Evolutionary conservation across 1,284 basidiomycete genomes (phyloP).

Genomic region (Ustilago lituana): DNA sequence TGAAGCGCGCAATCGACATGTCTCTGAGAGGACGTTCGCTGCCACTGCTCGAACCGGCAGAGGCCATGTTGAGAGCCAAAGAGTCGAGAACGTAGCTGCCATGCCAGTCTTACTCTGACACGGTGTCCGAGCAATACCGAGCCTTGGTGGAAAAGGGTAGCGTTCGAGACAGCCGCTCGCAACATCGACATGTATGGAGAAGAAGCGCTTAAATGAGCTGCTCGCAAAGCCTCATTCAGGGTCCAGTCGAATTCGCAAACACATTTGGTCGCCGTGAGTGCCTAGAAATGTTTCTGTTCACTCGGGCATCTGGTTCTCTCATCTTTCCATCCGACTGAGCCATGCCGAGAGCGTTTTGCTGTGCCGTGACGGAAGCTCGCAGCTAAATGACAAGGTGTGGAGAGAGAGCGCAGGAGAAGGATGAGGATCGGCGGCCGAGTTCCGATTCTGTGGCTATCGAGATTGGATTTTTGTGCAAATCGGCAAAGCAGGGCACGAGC

Average conservation of each 20-base stretch:
- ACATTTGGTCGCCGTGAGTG: too few relatives aligned
- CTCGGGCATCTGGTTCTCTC: too few relatives aligned
- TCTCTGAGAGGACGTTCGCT: constrained; percentile 1
- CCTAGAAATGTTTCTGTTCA: too few relatives aligned
- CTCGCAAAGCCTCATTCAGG: too few relatives aligned
- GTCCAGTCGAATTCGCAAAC: too few relatives aligned
- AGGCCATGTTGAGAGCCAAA: constrained; percentile 2
- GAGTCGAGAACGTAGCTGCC: neutral
- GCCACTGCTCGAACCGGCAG: neutral
- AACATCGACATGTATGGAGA: too few relatives aligned
- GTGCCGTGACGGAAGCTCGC: constrained; percentile 4
- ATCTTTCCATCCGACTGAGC: too few relatives aligned
- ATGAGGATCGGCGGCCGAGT: neutral
- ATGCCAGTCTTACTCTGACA: neutral
- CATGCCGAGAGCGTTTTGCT: neutral
- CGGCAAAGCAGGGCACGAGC: constrained; percentile 3
- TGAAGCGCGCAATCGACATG: constrained; percentile 45
- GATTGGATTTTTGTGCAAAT: neutral
- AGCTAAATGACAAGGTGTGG: neutral
- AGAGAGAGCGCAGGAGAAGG: neutral
- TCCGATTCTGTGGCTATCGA: too few relatives aligned
- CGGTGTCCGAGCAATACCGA: neutral
- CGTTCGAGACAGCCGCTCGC: too few relatives aligned
- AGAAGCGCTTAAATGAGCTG: too few relatives aligned
- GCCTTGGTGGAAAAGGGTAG: neutral